A percentile compares a stretch with the other conserved stretches of the same genome.
Conservation (phyloP, 2,329 filamentous ascomycete species). For the Sphaceloma murrayae region DNA sequence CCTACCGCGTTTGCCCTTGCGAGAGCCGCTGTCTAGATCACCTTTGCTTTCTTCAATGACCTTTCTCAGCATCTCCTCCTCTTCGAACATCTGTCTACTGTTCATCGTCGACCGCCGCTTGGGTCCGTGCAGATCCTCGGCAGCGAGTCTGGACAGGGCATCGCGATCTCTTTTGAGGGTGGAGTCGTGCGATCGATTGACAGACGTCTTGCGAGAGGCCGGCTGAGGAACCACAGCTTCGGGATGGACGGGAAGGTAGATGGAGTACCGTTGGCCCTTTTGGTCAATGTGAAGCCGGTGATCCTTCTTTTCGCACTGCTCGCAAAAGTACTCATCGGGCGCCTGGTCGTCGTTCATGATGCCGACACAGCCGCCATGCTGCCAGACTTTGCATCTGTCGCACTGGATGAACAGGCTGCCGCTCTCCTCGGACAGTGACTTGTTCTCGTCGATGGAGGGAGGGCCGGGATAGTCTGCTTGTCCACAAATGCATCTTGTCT, state of each 20-base stretch:
- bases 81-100: slow-evolving; percentile 89
- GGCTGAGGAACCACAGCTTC: slow-evolving; percentile 28
- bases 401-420: slow-evolving; percentile 97
- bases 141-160: slow-evolving; percentile 42
- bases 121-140: slow-evolving; percentile 46
- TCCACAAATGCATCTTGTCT: slow-evolving; percentile 91
- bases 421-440: slow-evolving; percentile 65
- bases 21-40: slow-evolving; percentile 51
- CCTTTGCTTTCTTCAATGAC: slow-evolving; percentile 94
- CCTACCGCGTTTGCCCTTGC: slow-evolving; percentile 70
- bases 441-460: slow-evolving; percentile 46
- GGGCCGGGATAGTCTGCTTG: slow-evolving; percentile 89
- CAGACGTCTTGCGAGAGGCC: slow-evolving; percentile 53
- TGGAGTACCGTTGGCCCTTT: slow-evolving; percentile 62
- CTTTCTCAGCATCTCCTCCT: slow-evolving; percentile 77
- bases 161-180: slow-evolving; percentile 48
- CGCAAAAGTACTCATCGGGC: slow-evolving; percentile 96
- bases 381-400: slow-evolving; percentile 96
- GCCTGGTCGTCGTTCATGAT: slow-evolving; percentile 90
- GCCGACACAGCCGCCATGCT: slow-evolving; percentile 93
- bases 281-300: slow-evolving; percentile 72
- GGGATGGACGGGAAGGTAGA: slow-evolving; percentile 47
- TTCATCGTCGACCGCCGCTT: slow-evolving; percentile 97
- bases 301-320: slow-evolving; percentile 82
- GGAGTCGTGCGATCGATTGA: slow-evolving; percentile 52